These are phyloP conservation scores for Massarina eburnea DNA, from an alignment of 2,329 filamentous ascomycete species.

Conservation along the genomic window DNA sequence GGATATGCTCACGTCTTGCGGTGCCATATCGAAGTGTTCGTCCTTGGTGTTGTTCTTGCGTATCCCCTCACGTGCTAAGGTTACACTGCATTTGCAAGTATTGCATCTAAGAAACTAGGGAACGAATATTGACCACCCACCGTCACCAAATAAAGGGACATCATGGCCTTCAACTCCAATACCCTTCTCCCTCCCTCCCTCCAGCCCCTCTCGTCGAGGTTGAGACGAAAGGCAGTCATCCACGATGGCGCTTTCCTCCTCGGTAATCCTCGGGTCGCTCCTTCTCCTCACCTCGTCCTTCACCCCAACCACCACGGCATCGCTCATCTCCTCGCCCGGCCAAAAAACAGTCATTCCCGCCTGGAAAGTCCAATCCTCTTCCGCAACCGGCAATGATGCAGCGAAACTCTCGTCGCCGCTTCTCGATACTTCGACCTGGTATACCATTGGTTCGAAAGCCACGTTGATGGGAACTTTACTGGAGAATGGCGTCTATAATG, in stretches of 20 bases:
- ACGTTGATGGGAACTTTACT: constrained; percentile 62
- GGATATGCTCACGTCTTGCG: no score
- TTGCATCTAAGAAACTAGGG: not conserved
- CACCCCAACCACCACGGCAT: not conserved
- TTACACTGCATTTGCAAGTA: constrained; percentile 10
- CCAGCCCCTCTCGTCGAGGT: not conserved
- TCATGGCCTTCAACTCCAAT: not conserved
- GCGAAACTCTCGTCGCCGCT: constrained; percentile 17
- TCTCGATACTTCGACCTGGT: constrained; percentile 54
- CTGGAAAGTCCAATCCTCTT: constrained; percentile 25
- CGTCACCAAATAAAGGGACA: not conserved
- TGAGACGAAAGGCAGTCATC: not conserved
- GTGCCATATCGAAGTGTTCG: not conserved
- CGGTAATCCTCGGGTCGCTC: constrained; percentile 1
- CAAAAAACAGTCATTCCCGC: constrained; percentile 14
- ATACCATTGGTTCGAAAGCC: constrained; percentile 52
- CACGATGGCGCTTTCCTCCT: not conserved
- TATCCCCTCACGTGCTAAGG: constrained; percentile 3
- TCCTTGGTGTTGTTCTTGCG: not conserved
- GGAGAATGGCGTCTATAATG: constrained; percentile 55
- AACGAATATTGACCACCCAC: no score
- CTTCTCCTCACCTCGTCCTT: constrained; percentile 4
- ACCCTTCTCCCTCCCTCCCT: not conserved
- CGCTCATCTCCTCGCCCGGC: constrained; percentile 9
- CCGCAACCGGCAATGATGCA: constrained; percentile 11